Percentiles rank a stretch among this genome's conserved stretches.
Conservation (phyloP, 192 early-diverging fungal genomes). For the Coemansia asiatica region DNA sequence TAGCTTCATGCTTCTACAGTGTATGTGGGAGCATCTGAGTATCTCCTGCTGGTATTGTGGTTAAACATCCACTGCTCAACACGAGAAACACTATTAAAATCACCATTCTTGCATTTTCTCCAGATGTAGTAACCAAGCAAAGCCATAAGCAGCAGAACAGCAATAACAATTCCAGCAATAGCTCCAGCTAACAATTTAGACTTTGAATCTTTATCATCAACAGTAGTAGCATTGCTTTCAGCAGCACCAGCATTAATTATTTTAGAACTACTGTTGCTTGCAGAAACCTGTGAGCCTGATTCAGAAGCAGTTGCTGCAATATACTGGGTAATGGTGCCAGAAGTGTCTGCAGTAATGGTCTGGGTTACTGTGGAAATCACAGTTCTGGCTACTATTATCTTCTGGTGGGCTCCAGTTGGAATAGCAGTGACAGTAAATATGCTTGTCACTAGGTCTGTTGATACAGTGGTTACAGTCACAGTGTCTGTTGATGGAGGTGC, state of each 20-base stretch:
- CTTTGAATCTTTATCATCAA: neutral
- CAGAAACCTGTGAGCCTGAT: neutral
- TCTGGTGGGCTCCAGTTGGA: neutral
- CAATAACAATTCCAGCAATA: slow-evolving; percentile 1
- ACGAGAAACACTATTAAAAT: neutral
- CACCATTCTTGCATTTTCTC: slow-evolving; percentile 7
- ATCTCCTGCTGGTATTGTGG: neutral
- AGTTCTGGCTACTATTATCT: neutral
- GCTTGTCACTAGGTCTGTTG: neutral
- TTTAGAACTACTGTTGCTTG: neutral
- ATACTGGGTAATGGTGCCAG: neutral
- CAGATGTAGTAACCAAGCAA: slow-evolving; percentile 10
- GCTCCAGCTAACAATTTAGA: slow-evolving; percentile 3
- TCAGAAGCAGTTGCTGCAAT: neutral
- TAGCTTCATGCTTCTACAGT: neutral
- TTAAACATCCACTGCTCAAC: slow-evolving; percentile 4
- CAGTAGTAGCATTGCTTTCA: neutral
- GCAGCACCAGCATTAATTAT: neutral
- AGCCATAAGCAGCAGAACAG: neutral
- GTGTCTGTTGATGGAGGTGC: neutral
- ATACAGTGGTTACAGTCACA: slow-evolving; percentile 3
- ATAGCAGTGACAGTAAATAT: slow-evolving; percentile 6
- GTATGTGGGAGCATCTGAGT: neutral
- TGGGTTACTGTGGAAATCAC: neutral
- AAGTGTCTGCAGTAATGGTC: neutral